Percentiles rank a stretch among this genome's conserved stretches.
Conservation (phyloP, 2,329 filamentous ascomycete genomes). For the Waltergamsia citrina region DNA sequence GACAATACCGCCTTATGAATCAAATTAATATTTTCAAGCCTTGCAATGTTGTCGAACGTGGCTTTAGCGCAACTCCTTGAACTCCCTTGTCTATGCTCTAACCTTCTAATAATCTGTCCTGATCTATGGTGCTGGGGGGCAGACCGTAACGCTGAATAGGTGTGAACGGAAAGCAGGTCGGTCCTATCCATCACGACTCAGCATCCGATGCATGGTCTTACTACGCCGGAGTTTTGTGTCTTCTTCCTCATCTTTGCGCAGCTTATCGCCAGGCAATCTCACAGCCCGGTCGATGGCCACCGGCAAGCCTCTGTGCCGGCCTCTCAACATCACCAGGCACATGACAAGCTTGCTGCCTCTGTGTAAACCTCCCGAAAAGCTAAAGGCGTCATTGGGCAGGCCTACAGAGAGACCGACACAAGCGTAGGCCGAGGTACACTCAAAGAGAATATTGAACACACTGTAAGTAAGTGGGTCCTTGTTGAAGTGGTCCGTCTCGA, state of each 20-base stretch:
- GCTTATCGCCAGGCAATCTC: slow-evolving; percentile 25
- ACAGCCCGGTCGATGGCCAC: slow-evolving; percentile 46
- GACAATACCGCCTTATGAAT: background rate
- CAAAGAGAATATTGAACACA: slow-evolving; percentile 52
- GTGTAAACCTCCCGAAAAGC: slow-evolving; percentile 45
- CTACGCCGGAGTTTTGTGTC: slow-evolving; percentile 16
- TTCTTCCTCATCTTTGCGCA: slow-evolving; percentile 19
- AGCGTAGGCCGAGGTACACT: slow-evolving; percentile 48
- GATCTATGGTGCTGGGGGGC: no score
- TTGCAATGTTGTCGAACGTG: background rate
- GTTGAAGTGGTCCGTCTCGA: slow-evolving; percentile 47
- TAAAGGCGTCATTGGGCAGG: slow-evolving; percentile 41
- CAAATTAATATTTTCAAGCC: no score
- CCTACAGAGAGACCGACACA: slow-evolving; percentile 53
- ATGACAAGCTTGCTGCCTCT: slow-evolving; percentile 48
- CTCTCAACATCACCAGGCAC: slow-evolving; percentile 46
- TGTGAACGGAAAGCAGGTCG: slow-evolving; percentile 7
- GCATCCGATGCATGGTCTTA: slow-evolving; percentile 15
- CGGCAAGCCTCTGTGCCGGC: slow-evolving; percentile 45
- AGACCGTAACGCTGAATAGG: slow-evolving; percentile 3
- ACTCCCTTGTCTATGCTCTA: no score
- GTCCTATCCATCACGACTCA: slow-evolving; percentile 11
- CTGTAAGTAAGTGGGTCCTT: slow-evolving; percentile 41
- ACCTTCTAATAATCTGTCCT: no score
- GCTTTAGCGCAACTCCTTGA: background rate